Percentiles rank a stretch among this genome's conserved stretches.
These are phyloP conservation scores for Fusarium dlaminii DNA, from an alignment of 2,329 filamentous ascomycete species.

Conservation along the genomic window DNA sequence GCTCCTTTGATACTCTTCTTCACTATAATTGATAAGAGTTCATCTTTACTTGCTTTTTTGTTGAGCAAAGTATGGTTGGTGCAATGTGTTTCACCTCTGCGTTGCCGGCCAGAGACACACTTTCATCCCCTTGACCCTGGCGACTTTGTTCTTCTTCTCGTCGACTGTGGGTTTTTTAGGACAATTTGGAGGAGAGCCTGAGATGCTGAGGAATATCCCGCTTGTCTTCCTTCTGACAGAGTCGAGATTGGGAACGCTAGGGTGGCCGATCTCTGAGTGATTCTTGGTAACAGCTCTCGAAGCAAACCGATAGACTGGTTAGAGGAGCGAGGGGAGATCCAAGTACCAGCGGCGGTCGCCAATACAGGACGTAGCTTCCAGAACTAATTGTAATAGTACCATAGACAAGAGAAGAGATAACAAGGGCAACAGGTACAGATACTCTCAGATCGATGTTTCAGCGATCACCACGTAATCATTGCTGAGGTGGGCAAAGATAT, in stretches of 20 bases:
- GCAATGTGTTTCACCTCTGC: not conserved
- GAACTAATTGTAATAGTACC: too few species aligned
- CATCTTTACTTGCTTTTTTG: too few species aligned
- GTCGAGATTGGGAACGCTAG: not conserved
- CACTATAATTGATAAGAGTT: not conserved
- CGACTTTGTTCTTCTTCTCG: not conserved
- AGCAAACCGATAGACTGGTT: not conserved
- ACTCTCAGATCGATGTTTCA: fast-evolving
- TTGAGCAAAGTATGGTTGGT: not conserved
- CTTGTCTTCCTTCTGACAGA: not conserved
- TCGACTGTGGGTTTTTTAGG: not conserved
- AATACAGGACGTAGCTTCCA: too few species aligned
- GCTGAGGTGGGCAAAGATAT: too few species aligned
- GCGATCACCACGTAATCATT: not conserved
- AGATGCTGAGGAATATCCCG: fast-evolving
- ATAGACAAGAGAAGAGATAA: too few species aligned
- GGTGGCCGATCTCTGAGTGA: not conserved
- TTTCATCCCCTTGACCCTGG: not conserved
- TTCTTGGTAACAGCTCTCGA: not conserved
- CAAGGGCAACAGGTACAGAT: too few species aligned
- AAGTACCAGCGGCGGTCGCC: too few species aligned
- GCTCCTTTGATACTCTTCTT: not conserved
- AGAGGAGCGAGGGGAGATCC: too few species aligned
- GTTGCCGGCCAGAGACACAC: too few species aligned
- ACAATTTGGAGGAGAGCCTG: too few species aligned